phyloP scores from a whole-genome alignment of 2,329 filamentous ascomycete genomes.

The Mollisia scopiformis region DNA sequence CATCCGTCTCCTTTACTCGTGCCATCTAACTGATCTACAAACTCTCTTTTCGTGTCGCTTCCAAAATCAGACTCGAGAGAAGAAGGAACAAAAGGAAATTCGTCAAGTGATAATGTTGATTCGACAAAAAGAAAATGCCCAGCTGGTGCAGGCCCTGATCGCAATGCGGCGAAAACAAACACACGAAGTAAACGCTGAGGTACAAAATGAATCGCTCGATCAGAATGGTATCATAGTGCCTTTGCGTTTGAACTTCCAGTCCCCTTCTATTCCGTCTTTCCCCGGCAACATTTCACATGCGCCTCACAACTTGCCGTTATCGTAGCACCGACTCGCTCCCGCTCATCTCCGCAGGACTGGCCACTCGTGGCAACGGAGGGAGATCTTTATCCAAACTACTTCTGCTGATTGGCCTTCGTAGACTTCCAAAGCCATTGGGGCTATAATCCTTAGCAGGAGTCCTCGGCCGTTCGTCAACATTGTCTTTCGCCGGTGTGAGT shows the following conservation, averaged over 20 bases:
- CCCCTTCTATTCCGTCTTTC: neutral
- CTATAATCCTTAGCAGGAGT: slow-evolving; percentile 31
- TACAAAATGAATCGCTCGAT: slow-evolving; percentile 17
- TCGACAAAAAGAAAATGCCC: slow-evolving; percentile 18
- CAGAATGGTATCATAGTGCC: slow-evolving; percentile 28
- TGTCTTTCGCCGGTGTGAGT: slow-evolving; percentile 47
- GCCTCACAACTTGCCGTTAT: neutral
- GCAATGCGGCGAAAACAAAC: slow-evolving; percentile 16
- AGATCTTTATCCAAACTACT: slow-evolving; percentile 64
- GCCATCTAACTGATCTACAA: slow-evolving; percentile 16
- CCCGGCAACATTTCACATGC: neutral
- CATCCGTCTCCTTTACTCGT: neutral
- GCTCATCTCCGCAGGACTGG: slow-evolving; percentile 20
- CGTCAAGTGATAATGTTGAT: slow-evolving; percentile 13
- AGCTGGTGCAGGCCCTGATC: slow-evolving; percentile 1
- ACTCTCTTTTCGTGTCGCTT: slow-evolving; percentile 9
- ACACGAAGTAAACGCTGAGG: slow-evolving; percentile 9
- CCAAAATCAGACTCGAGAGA: slow-evolving; percentile 7
- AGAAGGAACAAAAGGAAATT: slow-evolving; percentile 14
- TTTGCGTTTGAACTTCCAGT: slow-evolving; percentile 2
- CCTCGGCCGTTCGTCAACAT: slow-evolving; percentile 27
- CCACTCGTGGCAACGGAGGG: slow-evolving; percentile 53
- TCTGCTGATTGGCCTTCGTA: slow-evolving; percentile 45
- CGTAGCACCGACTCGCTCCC: slow-evolving; percentile 4
- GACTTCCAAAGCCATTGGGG: slow-evolving; percentile 26